These are phyloP conservation scores for Magnusiomyces suaveolens DNA, from an alignment of 1,139 yeast species.

Conservation along the genomic window DNA sequence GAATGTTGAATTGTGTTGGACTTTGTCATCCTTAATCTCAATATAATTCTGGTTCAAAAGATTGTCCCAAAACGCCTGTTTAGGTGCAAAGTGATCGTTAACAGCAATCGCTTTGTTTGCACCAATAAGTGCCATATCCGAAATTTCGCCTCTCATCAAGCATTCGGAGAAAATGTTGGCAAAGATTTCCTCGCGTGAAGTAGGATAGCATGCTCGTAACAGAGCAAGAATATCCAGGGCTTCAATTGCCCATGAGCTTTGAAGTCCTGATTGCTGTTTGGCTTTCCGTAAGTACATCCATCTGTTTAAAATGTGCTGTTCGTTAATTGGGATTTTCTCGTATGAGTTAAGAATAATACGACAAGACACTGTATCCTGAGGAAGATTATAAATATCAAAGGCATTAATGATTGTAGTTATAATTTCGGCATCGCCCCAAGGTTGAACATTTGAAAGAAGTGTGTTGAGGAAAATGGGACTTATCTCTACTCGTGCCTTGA, in stretches of 20 bases:
- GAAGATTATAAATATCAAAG: slow-evolving; percentile 49
- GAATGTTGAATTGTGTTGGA: slow-evolving; percentile 4
- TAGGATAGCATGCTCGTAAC: slow-evolving; percentile 25
- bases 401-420: slow-evolving; percentile 55
- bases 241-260: slow-evolving; percentile 52
- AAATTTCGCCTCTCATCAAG: slow-evolving; percentile 5
- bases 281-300: slow-evolving; percentile 11
- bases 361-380: slow-evolving; percentile 60
- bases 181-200: slow-evolving; percentile 12
- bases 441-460: slow-evolving; percentile 54
- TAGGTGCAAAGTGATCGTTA: slow-evolving; percentile 8
- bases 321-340: slow-evolving; percentile 53
- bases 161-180: slow-evolving; percentile 11
- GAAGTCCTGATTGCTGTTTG: slow-evolving; percentile 50
- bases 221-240: slow-evolving; percentile 85
- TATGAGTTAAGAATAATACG: slow-evolving; percentile 69
- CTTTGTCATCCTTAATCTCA: slow-evolving; percentile 9
- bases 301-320: slow-evolving; percentile 41
- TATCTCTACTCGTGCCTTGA: slow-evolving; percentile 49
- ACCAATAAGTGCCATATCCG: slow-evolving; percentile 7
- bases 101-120: slow-evolving; percentile 6
- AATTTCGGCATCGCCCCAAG: slow-evolving; percentile 60
- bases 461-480: slow-evolving; percentile 69
- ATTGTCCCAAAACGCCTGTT: slow-evolving; percentile 8
- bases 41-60: slow-evolving; percentile 12